Percentiles rank a stretch among this genome's conserved stretches.
phyloP scores from a whole-genome alignment of 148 eudicot genomes.

The Bassia scoparia region DNA sequence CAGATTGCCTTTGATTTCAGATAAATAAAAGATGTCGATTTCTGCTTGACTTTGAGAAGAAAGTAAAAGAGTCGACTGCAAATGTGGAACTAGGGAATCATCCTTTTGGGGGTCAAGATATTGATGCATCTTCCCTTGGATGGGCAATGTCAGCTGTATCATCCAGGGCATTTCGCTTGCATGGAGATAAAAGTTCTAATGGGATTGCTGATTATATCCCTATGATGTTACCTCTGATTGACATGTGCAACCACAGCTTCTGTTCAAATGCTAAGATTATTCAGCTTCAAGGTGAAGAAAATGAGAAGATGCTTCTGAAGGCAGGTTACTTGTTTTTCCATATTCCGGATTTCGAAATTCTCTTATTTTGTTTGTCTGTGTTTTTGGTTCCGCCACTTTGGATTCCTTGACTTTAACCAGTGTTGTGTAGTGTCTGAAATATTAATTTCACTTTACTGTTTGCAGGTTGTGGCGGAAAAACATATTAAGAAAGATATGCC shows the following conservation, averaged over 20 bases:
- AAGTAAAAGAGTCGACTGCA: constrained; percentile 48
- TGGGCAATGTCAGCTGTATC: constrained; percentile 99
- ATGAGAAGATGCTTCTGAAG: constrained; percentile 64
- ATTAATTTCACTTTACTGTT: neutral
- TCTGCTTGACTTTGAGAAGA: constrained; percentile 80
- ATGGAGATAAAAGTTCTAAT: constrained; percentile 49
- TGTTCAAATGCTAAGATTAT: constrained; percentile 73
- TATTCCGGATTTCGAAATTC: neutral
- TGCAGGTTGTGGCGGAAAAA: constrained; percentile 70
- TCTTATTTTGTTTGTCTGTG: neutral
- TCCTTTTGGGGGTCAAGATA: constrained; percentile 79
- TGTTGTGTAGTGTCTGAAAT: too few species aligned
- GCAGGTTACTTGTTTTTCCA: constrained; percentile 27
- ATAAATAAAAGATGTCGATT: constrained; percentile 91
- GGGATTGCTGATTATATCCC: constrained; percentile 51
- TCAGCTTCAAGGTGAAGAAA: constrained; percentile 50
- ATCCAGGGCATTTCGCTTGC: constrained; percentile 85
- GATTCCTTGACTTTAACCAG: too few species aligned
- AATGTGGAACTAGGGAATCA: constrained; percentile 50
- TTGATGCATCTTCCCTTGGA: constrained; percentile 80
- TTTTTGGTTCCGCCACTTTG: too few species aligned
- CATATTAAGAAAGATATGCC: constrained; percentile 57
- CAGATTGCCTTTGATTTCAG: constrained; percentile 26
- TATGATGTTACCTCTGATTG: constrained; percentile 95
- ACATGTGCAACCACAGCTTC: constrained; percentile 98